These are phyloP conservation scores for Suillus fuscotomentosus DNA, from an alignment of 768 basidiomycete species.

Conservation along the genomic window DNA sequence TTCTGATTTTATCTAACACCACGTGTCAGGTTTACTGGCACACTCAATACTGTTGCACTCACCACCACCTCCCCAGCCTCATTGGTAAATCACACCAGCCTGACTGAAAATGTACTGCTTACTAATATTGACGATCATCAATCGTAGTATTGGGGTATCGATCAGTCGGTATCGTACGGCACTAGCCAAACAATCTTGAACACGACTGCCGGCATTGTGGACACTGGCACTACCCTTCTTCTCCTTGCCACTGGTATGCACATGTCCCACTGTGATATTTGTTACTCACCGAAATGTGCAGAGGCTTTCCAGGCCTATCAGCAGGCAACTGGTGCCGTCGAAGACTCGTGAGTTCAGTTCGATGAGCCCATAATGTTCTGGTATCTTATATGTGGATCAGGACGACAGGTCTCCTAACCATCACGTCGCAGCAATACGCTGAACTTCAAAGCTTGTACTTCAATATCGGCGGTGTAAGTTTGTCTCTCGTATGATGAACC, in stretches of 20 bases:
- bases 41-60: conserved; percentile 34
- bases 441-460: conserved; percentile 21
- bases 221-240: conserved; percentile 48
- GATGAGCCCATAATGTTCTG: no score
- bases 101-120: neutral
- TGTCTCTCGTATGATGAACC: neutral
- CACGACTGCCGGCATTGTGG: conserved; percentile 41
- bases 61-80: conserved; percentile 43
- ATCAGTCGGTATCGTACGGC: conserved; percentile 33
- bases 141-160: conserved; percentile 41
- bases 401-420: conserved; percentile 19
- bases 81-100: conserved; percentile 1
- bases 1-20: neutral
- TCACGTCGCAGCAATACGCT: conserved; percentile 19
- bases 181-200: conserved; percentile 27
- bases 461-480: conserved; percentile 23
- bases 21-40: conserved; percentile 23
- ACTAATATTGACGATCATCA: neutral
- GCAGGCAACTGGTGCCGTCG: conserved; percentile 47
- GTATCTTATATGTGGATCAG: neutral
- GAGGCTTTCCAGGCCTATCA: conserved; percentile 59
- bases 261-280: neutral
- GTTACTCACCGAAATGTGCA: conserved; percentile 15
- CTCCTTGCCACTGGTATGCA: conserved; percentile 41
- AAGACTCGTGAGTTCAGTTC: conserved; percentile 42